Base-by-base conservation (phyloP, 495 filamentous ascomycete genomes). In the Trichoderma gamsii region DNA sequence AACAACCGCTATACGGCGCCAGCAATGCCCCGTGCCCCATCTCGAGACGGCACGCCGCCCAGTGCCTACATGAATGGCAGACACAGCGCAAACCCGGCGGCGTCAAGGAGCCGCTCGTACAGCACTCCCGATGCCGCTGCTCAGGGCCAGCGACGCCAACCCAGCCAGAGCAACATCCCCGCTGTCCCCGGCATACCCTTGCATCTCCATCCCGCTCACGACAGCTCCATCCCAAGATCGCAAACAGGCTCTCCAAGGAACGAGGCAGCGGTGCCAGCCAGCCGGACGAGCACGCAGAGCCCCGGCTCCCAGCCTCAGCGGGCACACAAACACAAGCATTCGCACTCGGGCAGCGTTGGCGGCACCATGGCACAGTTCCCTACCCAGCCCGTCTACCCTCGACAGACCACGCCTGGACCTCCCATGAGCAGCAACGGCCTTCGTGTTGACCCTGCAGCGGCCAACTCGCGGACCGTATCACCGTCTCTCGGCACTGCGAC, bases 1-100 rank as follows among this genome's bases (percentile, higher is more conserved):
- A 82, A 79, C 68, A 90, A 89, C 75, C 88, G 92, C 46, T 93
- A 91, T 72, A 97, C 95, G 2, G 92, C 94, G 4, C 94, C 93
- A 25, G 92, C 91, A 12, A 85, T 92, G 81, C 88, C 88, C 46
- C 87, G 93, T 46, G 89, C 85, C 21, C 84, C 88, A 35, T 95
- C 93, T 12, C 82, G 92, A 67, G 93, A 97, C 70, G 92, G 90
- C 1, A 79, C 85, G 27, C 88, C 82, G 21, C 82, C 80, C 68
- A 84, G 85, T 70, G 80, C 80, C n/a, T 89, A 86, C 71, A 74
- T 86, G 65, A 92, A 87, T 72, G 88, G 87, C 67, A 85, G 90
- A 67, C 35, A 38, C 35, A 38, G 35, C 35, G 35, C 35, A 83
- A 81, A 65, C 84, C 87, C 41, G 87, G 92, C 71, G 85, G 93